Conservation (phyloP, 2,329 filamentous ascomycete species). For the Trichoderma sp. region DNA sequence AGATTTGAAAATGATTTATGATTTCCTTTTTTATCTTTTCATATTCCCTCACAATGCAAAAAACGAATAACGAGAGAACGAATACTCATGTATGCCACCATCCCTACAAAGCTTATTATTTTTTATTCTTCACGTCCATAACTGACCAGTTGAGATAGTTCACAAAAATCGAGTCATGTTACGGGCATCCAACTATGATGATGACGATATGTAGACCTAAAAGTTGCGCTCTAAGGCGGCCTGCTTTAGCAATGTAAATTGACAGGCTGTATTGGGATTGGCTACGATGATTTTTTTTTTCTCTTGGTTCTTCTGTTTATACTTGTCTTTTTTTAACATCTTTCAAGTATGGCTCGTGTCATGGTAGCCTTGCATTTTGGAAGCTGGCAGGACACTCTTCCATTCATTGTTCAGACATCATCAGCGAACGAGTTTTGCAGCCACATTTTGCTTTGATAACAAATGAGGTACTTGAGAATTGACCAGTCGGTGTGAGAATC, state of each 20-base stretch:
- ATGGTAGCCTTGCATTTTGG: conserved; percentile 10
- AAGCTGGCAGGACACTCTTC: conserved; percentile 16
- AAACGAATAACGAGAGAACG: conserved; percentile 1
- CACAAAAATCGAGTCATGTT: not conserved
- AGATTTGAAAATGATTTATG: conserved; percentile 16
- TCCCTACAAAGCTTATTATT: not conserved
- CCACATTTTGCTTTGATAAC: conserved; percentile 5
- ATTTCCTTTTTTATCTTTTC: not conserved
- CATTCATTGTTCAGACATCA: conserved; percentile 15
- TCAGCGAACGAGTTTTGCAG: conserved; percentile 5
- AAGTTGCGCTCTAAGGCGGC: not conserved
- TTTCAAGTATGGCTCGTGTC: not conserved
- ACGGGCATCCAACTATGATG: not conserved
- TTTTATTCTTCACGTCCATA: not conserved
- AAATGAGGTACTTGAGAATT: conserved; percentile 3
- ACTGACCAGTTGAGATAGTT: not conserved
- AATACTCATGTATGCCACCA: not conserved
- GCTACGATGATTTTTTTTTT: not conserved
- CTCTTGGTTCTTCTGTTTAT: not conserved
- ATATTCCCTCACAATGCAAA: not conserved
- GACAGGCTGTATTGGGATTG: conserved; percentile 11
- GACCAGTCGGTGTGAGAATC: conserved; percentile 3
- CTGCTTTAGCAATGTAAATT: conserved; percentile 11
- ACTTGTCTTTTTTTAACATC: not conserved
- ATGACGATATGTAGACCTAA: not conserved